Percentiles rank a stretch among this genome's conserved stretches.
These are phyloP conservation scores for Amphibolis antarctica DNA, from an alignment of 106 monocot genomes.

Conservation along the genomic window DNA sequence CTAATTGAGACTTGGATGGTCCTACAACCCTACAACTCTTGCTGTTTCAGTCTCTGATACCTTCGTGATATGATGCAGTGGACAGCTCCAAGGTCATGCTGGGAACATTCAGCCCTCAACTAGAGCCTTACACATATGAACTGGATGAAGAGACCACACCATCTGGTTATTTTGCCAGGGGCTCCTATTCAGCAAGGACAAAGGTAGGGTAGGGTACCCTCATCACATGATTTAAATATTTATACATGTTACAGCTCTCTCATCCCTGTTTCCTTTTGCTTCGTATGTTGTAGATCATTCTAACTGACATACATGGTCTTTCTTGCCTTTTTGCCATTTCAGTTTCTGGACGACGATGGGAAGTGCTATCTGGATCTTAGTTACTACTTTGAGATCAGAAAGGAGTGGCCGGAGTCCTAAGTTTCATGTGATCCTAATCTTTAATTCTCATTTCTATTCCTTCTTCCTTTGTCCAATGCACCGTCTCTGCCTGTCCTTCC, in stretches of 20 bases:
- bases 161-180: slow-evolving; percentile 71
- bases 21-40: neutral
- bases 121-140: slow-evolving; percentile 64
- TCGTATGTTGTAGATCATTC: neutral
- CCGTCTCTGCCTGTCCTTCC: no score
- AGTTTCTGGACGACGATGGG: slow-evolving; percentile 26
- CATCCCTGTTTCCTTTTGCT: neutral
- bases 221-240: neutral
- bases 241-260: no score
- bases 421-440: neutral
- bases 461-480: no score
- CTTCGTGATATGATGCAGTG: slow-evolving; percentile 18
- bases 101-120: slow-evolving; percentile 82
- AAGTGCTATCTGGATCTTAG: slow-evolving; percentile 18
- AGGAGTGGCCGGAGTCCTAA: slow-evolving; percentile 19
- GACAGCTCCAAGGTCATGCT: slow-evolving; percentile 78
- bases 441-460: no score
- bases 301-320: neutral
- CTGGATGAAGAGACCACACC: slow-evolving; percentile 86
- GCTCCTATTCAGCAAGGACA: slow-evolving; percentile 65
- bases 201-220: slow-evolving; percentile 38
- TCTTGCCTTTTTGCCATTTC: neutral
- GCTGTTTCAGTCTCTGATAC: neutral
- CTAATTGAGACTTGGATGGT: no score
- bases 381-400: slow-evolving; percentile 25